Evolutionary conservation across 2,329 filamentous ascomycete genomes (phyloP).

Genomic region (Neoarthrinium moseri): DNA sequence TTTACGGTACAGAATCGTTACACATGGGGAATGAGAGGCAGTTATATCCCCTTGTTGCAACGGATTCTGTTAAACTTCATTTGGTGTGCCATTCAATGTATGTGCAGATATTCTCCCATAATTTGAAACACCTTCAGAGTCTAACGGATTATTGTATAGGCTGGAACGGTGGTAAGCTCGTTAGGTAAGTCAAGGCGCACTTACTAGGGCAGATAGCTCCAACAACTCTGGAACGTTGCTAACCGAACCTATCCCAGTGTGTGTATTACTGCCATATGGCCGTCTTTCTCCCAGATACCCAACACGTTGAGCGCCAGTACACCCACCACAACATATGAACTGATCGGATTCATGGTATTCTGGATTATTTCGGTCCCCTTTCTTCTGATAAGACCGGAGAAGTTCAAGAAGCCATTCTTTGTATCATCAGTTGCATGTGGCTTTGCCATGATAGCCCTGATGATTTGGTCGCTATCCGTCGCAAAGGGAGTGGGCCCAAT

Average conservation of each 20-base stretch:
- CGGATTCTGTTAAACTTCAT: constrained; percentile 47
- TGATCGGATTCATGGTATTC: constrained; percentile 49
- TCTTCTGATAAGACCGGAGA: constrained; percentile 45
- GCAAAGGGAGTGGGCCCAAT: constrained; percentile 42
- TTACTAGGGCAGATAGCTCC: too few species aligned
- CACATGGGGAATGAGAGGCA: constrained; percentile 46
- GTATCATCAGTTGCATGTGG: constrained; percentile 39
- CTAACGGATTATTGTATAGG: too few species aligned
- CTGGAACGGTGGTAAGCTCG: constrained; percentile 30
- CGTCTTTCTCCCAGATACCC: constrained; percentile 39
- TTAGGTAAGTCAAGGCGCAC: constrained; percentile 13
- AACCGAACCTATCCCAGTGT: constrained; percentile 22
- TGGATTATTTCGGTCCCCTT: constrained; percentile 47
- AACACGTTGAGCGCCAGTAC: constrained; percentile 39
- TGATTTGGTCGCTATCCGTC: constrained; percentile 41
- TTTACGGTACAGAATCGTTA: constrained; percentile 46
- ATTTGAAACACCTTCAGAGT: background rate
- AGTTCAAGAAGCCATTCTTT: constrained; percentile 43
- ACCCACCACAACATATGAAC: constrained; percentile 36
- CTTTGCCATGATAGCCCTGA: constrained; percentile 44
- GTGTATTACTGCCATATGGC: constrained; percentile 44
- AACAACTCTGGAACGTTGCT: background rate
- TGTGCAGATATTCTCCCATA: background rate
- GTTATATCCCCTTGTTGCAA: constrained; percentile 44
- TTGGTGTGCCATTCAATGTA: constrained; percentile 43